phyloP scores from a whole-genome alignment of 306 rosid species.

The Sphenostylis stenocarpa region DNA sequence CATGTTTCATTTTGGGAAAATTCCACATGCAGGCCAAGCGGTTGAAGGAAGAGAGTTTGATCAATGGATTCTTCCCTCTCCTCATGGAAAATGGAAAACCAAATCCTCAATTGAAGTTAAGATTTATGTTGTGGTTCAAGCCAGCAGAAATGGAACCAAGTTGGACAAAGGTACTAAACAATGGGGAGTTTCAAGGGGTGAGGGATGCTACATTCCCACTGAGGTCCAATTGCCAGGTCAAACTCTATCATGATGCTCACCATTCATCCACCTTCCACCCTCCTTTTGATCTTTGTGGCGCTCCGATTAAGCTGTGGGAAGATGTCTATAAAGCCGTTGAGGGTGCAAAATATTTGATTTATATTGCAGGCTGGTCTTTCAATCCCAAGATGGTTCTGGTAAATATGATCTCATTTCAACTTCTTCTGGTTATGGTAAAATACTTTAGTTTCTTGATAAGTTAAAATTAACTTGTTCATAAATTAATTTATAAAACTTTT shows the following conservation, averaged over 20 bases:
- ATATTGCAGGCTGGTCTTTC: slow-evolving; percentile 97
- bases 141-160: slow-evolving; percentile 67
- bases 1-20: slow-evolving; percentile 67
- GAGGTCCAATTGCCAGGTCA: slow-evolving; percentile 77
- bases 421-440: neutral
- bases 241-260: slow-evolving; percentile 92
- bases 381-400: slow-evolving; percentile 85
- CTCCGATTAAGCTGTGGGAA: slow-evolving; percentile 83
- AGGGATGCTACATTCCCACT: slow-evolving; percentile 71
- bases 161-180: slow-evolving; percentile 57
- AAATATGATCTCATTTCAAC: slow-evolving; percentile 20
- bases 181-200: slow-evolving; percentile 68
- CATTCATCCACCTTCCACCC: slow-evolving; percentile 72
- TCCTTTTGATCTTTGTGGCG: slow-evolving; percentile 49
- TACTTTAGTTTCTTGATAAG: no score
- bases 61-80: slow-evolving; percentile 74
- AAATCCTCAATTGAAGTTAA: slow-evolving; percentile 58
- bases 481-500: no score
- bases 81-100: slow-evolving; percentile 70
- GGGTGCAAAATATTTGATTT: slow-evolving; percentile 72
- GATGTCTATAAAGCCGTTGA: slow-evolving; percentile 91
- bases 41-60: slow-evolving; percentile 60
- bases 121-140: slow-evolving; percentile 83
- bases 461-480: no score
- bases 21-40: slow-evolving; percentile 59